Evolutionary conservation across 495 filamentous ascomycete genomes (phyloP).

Genomic region (Xanthoparmelia taractica): DNA sequence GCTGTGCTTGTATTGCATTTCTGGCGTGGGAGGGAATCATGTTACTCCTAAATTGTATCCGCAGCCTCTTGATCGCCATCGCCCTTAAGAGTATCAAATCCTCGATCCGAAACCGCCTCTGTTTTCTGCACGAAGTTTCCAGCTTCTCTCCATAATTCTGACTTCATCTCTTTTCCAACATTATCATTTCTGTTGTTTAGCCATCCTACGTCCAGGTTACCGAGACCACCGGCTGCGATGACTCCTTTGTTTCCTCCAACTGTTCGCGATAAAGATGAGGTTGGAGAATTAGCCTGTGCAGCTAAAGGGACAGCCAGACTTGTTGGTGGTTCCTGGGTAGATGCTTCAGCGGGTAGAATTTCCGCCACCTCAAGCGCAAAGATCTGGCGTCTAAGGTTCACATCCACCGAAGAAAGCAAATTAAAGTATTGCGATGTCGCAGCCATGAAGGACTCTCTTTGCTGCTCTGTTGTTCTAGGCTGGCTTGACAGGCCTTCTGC

Average conservation of each 20-base stretch:
- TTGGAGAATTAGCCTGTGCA: slow-evolving; percentile 24
- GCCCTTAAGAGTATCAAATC: background rate
- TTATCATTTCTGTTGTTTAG: slow-evolving; percentile 74
- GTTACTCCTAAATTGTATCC: background rate
- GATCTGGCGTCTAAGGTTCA: slow-evolving; percentile 66
- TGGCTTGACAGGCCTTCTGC: slow-evolving; percentile 10
- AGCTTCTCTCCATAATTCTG: slow-evolving; percentile 65
- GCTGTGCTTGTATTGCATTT: background rate
- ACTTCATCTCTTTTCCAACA: slow-evolving; percentile 69
- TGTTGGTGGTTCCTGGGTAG: slow-evolving; percentile 21
- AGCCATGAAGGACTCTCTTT: slow-evolving; percentile 52
- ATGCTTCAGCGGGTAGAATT: slow-evolving; percentile 50
- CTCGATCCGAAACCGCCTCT: background rate
- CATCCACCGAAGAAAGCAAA: slow-evolving; percentile 61
- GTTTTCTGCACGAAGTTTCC: slow-evolving; percentile 34
- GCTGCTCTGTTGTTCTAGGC: slow-evolving; percentile 35
- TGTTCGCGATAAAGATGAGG: slow-evolving; percentile 28
- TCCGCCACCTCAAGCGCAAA: slow-evolving; percentile 70
- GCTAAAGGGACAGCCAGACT: slow-evolving; percentile 26
- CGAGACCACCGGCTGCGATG: slow-evolving; percentile 49
- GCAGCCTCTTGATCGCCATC: background rate
- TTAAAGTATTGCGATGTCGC: slow-evolving; percentile 59
- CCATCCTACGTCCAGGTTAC: slow-evolving; percentile 69
- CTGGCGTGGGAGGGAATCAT: background rate
- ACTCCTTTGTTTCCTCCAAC: slow-evolving; percentile 21